These are phyloP conservation scores for Tephrocybe sp. DNA, from an alignment of 768 basidiomycete species.

Conservation along the genomic window DNA sequence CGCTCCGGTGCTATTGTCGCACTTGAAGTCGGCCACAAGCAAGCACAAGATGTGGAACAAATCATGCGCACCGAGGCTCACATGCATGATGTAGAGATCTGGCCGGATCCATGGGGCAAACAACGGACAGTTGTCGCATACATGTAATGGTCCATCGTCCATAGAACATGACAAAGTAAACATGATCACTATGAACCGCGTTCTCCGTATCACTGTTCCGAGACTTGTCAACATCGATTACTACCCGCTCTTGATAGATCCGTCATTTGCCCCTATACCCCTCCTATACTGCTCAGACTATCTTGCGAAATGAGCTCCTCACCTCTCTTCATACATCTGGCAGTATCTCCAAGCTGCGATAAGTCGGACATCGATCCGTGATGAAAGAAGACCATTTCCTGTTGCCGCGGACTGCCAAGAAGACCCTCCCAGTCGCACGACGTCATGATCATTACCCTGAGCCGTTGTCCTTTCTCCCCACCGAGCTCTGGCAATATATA, in stretches of 20 bases:
- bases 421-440: background rate
- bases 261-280: background rate
- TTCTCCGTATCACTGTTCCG: background rate
- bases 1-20: constrained; percentile 55
- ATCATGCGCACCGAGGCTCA: constrained; percentile 52
- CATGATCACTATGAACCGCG: background rate
- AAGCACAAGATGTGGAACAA: constrained; percentile 58
- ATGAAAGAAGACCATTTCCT: constrained; percentile 1
- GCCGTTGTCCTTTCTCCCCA: constrained; percentile 18
- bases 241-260: background rate
- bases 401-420: constrained; percentile 1
- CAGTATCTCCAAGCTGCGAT: background rate
- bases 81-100: constrained; percentile 56
- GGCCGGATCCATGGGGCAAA: constrained; percentile 79
- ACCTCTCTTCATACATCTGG: background rate
- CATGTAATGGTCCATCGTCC: constrained; percentile 27
- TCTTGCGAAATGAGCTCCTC: background rate
- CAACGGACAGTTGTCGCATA: constrained; percentile 67
- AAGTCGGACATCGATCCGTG: background rate
- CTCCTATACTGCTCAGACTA: background rate
- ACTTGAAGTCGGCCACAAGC: constrained; percentile 76
- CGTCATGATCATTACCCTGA: constrained; percentile 4
- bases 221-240: constrained; percentile 7
- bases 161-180: background rate
- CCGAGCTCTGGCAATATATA: constrained; percentile 30